A percentile compares a stretch with the other conserved stretches of the same genome.
Evolutionary conservation across 1,139 yeast species (phyloP).

Genomic region (Yamadazyma spencermartinsiae): DNA sequence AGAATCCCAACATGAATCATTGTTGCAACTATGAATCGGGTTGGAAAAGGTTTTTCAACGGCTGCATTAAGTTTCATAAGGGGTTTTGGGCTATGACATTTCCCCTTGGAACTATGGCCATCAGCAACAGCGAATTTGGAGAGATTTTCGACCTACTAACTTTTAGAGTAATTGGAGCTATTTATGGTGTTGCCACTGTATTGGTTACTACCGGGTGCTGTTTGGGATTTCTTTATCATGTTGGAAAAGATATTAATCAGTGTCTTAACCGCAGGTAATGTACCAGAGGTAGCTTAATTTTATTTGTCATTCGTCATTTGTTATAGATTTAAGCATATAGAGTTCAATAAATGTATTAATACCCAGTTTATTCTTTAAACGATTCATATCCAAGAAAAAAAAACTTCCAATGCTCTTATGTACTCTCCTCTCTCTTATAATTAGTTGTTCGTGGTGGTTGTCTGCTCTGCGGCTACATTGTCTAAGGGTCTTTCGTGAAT

Average conservation of each 20-base stretch:
- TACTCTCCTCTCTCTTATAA: too few species aligned
- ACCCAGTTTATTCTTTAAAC: too few species aligned
- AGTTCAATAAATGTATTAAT: too few species aligned
- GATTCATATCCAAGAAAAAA: too few species aligned
- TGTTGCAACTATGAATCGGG: slow-evolving; percentile 19
- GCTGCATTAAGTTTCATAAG: slow-evolving; percentile 48
- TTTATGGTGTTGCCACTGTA: slow-evolving; percentile 50
- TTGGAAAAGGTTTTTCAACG: slow-evolving; percentile 20
- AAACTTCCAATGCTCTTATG: too few species aligned
- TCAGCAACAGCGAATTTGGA: slow-evolving; percentile 56
- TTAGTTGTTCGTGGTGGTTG: too few species aligned
- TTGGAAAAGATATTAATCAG: slow-evolving; percentile 5
- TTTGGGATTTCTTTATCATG: slow-evolving; percentile 25
- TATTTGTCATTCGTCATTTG: too few species aligned
- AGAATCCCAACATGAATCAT: slow-evolving; percentile 21
- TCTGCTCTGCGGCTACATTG: too few species aligned
- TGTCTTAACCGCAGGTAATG: background rate
- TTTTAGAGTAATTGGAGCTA: slow-evolving; percentile 60
- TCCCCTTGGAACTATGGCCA: slow-evolving; percentile 83
- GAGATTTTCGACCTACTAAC: slow-evolving; percentile 41
- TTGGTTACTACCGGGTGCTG: slow-evolving; percentile 32
- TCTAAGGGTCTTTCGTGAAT: too few species aligned
- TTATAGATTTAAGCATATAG: background rate
- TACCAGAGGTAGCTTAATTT: too few species aligned
- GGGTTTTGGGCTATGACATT: slow-evolving; percentile 89